A percentile compares a stretch with the other conserved stretches of the same genome.
These are phyloP conservation scores for Paramyrothecium sp. DNA, from an alignment of 2,329 filamentous ascomycete species.

Conservation along the genomic window DNA sequence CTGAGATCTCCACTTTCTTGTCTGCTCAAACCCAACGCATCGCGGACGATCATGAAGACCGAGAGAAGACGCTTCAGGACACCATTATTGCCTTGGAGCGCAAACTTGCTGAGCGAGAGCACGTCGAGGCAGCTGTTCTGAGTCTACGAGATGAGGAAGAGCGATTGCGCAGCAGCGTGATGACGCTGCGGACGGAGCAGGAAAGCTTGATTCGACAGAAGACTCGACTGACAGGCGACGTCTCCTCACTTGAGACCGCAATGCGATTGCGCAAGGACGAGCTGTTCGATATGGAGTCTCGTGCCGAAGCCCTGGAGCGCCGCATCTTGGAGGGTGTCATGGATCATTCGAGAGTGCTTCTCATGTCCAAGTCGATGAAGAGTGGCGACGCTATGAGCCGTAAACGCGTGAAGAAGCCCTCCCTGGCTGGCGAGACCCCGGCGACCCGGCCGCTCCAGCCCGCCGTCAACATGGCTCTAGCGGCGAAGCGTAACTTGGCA, in stretches of 20 bases:
- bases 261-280: constrained; percentile 87
- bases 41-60: constrained; percentile 73
- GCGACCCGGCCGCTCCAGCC: constrained; percentile 24
- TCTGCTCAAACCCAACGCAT: constrained; percentile 73
- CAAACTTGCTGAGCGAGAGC: constrained; percentile 63
- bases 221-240: constrained; percentile 76
- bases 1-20: constrained; percentile 81
- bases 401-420: constrained; percentile 49
- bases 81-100: constrained; percentile 79
- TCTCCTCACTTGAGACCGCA: constrained; percentile 88
- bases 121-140: constrained; percentile 55
- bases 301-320: constrained; percentile 85
- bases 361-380: constrained; percentile 67
- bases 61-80: constrained; percentile 77
- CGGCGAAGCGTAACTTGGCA: constrained; percentile 47
- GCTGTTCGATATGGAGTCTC: constrained; percentile 83
- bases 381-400: constrained; percentile 57
- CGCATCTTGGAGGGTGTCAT: constrained; percentile 94
- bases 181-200: constrained; percentile 63
- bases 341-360: constrained; percentile 88
- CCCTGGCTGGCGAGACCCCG: constrained; percentile 13
- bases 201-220: constrained; percentile 78
- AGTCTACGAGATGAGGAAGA: constrained; percentile 51
- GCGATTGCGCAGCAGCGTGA: constrained; percentile 53
- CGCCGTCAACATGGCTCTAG: constrained; percentile 53